These are phyloP conservation scores for Cetraspora pellucida DNA, from an alignment of 192 early-diverging fungal genomes.

Conservation along the genomic window DNA sequence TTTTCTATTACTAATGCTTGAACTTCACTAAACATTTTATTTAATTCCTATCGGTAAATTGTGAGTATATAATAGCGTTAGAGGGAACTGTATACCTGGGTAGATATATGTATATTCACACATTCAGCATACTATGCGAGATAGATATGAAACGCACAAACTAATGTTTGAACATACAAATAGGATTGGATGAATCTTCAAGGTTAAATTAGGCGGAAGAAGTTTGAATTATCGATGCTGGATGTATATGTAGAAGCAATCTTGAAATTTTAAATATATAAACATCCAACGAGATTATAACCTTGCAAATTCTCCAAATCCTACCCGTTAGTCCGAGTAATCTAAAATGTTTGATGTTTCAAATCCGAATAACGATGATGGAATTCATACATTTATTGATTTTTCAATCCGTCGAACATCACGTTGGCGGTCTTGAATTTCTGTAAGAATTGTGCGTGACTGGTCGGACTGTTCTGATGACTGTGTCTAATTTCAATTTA, in stretches of 20 bases:
- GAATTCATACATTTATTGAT: constrained; percentile 17
- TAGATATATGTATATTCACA: too few species aligned
- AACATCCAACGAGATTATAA: too few species aligned
- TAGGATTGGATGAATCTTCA: background rate
- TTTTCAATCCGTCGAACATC: constrained; percentile 15
- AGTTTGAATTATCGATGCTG: too few species aligned
- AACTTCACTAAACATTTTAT: constrained; percentile 17
- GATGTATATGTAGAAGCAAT: too few species aligned
- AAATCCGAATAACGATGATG: background rate
- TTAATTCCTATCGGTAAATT: constrained; percentile 6
- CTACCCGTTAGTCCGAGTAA: too few species aligned
- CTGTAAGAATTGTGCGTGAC: background rate
- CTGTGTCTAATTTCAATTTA: background rate
- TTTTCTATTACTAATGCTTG: constrained; percentile 15
- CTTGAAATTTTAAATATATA: too few species aligned
- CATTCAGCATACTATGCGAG: too few species aligned
- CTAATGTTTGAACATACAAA: background rate
- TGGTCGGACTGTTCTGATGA: background rate
- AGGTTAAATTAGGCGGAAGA: too few species aligned
- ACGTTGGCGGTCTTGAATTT: constrained; percentile 18
- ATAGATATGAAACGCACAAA: background rate
- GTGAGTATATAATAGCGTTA: too few species aligned
- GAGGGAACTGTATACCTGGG: too few species aligned
- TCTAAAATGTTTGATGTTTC: background rate
- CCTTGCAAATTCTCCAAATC: too few species aligned